phyloP scores from a whole-genome alignment of 805 yeast genomes.

The Metschnikowia matae region DNA sequence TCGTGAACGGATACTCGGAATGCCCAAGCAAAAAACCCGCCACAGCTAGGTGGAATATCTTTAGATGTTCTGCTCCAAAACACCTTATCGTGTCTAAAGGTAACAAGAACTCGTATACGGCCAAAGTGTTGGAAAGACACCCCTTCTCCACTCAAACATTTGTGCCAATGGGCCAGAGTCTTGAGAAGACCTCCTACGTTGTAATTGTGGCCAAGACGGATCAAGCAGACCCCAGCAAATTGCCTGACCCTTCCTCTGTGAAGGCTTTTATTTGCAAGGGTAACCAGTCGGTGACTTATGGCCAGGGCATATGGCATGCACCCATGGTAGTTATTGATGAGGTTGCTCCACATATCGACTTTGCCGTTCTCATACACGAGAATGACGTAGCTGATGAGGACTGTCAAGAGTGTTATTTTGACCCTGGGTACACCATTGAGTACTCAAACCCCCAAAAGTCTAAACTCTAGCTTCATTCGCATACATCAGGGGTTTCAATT shows the following conservation, averaged over 20 bases:
- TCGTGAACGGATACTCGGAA: slow-evolving; percentile 46
- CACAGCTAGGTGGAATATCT: slow-evolving; percentile 74
- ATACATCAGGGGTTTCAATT: neutral
- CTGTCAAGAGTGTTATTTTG: slow-evolving; percentile 72
- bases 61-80: slow-evolving; percentile 74
- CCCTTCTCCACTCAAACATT: slow-evolving; percentile 88
- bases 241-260: slow-evolving; percentile 60
- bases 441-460: slow-evolving; percentile 14
- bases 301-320: slow-evolving; percentile 88
- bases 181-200: slow-evolving; percentile 52
- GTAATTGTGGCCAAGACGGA: slow-evolving; percentile 74
- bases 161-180: slow-evolving; percentile 75
- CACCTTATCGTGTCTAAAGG: slow-evolving; percentile 42
- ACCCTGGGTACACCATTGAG: slow-evolving; percentile 48
- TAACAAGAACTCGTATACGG: slow-evolving; percentile 33
- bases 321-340: slow-evolving; percentile 86
- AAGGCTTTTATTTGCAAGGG: slow-evolving; percentile 75
- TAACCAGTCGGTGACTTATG: slow-evolving; percentile 87
- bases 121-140: slow-evolving; percentile 83
- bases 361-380: slow-evolving; percentile 85
- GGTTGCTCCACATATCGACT: slow-evolving; percentile 52
- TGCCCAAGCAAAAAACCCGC: slow-evolving; percentile 48
- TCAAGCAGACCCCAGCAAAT: slow-evolving; percentile 24
- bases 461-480: slow-evolving; percentile 6
- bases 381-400: slow-evolving; percentile 77